Evolutionary conservation across 2,329 filamentous ascomycete genomes (phyloP).

Genomic region (Aspergillus sp.): DNA sequence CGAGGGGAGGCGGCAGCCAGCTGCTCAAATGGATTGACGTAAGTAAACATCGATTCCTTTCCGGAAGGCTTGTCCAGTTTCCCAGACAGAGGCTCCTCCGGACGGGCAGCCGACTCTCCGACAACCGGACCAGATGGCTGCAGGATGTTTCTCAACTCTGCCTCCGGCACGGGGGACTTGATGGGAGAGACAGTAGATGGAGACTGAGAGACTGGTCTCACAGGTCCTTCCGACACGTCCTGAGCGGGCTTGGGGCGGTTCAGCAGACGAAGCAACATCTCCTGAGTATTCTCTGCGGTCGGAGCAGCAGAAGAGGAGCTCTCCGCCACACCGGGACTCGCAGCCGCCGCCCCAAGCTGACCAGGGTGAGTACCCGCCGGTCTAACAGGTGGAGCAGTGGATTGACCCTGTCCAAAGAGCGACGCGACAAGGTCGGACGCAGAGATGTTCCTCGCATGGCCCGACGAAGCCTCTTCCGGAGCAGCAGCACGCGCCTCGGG

Average conservation of each 20-base stretch:
- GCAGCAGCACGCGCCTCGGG: slow-evolving; percentile 28
- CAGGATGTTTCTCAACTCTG: slow-evolving; percentile 2
- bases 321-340: slow-evolving; percentile 23
- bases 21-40: slow-evolving; percentile 72
- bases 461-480: slow-evolving; percentile 22
- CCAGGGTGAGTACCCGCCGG: slow-evolving; percentile 20
- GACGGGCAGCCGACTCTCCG: slow-evolving; percentile 18
- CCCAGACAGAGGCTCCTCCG: slow-evolving; percentile 22
- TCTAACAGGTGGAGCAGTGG: slow-evolving; percentile 29
- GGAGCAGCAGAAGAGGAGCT: slow-evolving; percentile 24
- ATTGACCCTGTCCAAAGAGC: slow-evolving; percentile 50
- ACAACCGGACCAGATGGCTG: slow-evolving; percentile 16
- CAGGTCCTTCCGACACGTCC: slow-evolving; percentile 27
- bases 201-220: slow-evolving; percentile 38
- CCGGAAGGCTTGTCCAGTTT: slow-evolving; percentile 37
- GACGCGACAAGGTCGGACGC: slow-evolving; percentile 60
- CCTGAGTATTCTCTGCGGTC: slow-evolving; percentile 70
- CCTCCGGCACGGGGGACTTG: slow-evolving; percentile 31
- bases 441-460: slow-evolving; percentile 48
- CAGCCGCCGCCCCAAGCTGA: slow-evolving; percentile 14
- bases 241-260: slow-evolving; percentile 64
- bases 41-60: slow-evolving; percentile 61
- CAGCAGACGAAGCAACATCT: slow-evolving; percentile 81
- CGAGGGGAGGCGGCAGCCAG: slow-evolving; percentile 67
- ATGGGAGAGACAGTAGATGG: slow-evolving; percentile 42